Base-by-base conservation (phyloP, 1,284 basidiomycete genomes). In the Butyriboletus appendiculatus region DNA sequence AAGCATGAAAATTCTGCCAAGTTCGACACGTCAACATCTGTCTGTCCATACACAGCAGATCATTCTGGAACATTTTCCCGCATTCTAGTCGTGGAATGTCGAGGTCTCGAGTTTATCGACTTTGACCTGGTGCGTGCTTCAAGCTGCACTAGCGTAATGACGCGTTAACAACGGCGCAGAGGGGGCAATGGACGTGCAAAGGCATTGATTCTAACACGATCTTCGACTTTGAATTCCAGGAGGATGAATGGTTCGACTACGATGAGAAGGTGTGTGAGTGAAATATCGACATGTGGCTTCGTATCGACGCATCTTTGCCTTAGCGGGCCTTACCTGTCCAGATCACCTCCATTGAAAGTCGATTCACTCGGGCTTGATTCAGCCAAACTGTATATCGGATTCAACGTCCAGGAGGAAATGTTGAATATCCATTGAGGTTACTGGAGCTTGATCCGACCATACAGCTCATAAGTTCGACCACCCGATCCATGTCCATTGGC, bases 1-100 rank as follows among this genome's bases (percentile, higher is more conserved):
- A 91, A 85, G 72, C 81, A 86, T 38, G 88, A 91, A 71, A 85
- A 83, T 61, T 90, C 85, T 10, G 90, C 90, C 35, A 91, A 87
- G 64, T 92, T 92, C 61, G 86, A 90, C 44, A 62, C 74, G 2
- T 67, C 78, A 10, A 72, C 73, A 15, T 69, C 76, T 15, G 68
- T 79, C n/a, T 72, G 71, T 52, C 73, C 86, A 9, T 92, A 92
- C 68, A 62, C 69, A 1, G 75, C 75, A 24, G 84, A 85, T 56
- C 51, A 61, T 43, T 86, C 83, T 56, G 81, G 76, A 2, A 77
- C 82, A 55, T 82, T 86, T 49, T 78, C 78, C 2, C 82, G 84
- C 7, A 73, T 92, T 37, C 64, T 92, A 15, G 78, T 77, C 4
- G 71, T 92, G 35, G 90, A 92, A 59, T 92, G 90, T 62, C 80